These are phyloP conservation scores for Skeletonema potamos DNA, from an alignment of 108 stramenopile genomes.

Conservation along the genomic window DNA sequence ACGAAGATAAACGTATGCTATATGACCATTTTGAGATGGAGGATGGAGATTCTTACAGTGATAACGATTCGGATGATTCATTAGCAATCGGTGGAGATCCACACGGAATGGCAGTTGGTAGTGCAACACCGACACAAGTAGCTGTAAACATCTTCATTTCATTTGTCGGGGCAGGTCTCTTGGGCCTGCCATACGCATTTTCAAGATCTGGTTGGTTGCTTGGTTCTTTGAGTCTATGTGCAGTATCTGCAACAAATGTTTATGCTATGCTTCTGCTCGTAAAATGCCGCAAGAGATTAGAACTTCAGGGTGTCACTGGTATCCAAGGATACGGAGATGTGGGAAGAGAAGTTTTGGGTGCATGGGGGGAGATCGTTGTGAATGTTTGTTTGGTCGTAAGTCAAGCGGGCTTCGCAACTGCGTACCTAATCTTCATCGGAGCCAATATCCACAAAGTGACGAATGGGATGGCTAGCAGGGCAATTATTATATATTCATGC, in stretches of 20 bases:
- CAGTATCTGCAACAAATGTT: constrained; percentile 59
- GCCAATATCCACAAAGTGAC: constrained; percentile 65
- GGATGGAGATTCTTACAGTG: not conserved
- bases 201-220: constrained; percentile 69
- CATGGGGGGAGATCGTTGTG: constrained; percentile 58
- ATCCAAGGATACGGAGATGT: constrained; percentile 59
- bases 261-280: constrained; percentile 75
- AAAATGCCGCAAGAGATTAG: constrained; percentile 40
- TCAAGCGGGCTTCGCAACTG: constrained; percentile 82
- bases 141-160: constrained; percentile 74
- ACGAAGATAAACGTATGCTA: constrained; percentile 3
- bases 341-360: constrained; percentile 49
- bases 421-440: constrained; percentile 81
- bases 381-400: constrained; percentile 69
- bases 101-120: constrained; percentile 35
- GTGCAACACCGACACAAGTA: constrained; percentile 52
- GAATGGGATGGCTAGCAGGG: constrained; percentile 25
- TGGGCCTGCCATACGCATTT: constrained; percentile 78
- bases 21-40: constrained; percentile 21
- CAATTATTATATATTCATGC: constrained; percentile 52
- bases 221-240: constrained; percentile 44
- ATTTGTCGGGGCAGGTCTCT: constrained; percentile 81
- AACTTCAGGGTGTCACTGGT: constrained; percentile 16
- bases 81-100: constrained; percentile 3
- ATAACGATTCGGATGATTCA: not conserved